A percentile compares a stretch with the other conserved stretches of the same genome.
These are phyloP conservation scores for Babesia ovis DNA, from an alignment of 169 alveolate genomes.

Conservation along the genomic window DNA sequence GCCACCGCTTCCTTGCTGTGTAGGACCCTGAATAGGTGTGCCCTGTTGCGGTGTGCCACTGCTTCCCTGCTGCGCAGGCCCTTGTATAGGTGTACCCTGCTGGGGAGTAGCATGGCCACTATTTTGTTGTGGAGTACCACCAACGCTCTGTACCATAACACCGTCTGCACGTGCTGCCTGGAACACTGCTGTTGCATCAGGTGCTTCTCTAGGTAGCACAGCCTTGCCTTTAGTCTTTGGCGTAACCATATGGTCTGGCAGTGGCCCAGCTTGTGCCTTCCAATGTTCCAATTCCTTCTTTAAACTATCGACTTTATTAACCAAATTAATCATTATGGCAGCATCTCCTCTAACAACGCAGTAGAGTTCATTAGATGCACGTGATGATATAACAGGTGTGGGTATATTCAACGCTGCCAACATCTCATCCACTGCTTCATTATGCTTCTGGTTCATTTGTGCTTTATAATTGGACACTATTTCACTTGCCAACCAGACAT, in stretches of 20 bases:
- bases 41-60: background rate
- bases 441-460: slow-evolving; percentile 54
- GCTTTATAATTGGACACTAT: slow-evolving; percentile 48
- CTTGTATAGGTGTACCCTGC: slow-evolving; percentile 31
- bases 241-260: slow-evolving; percentile 19
- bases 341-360: slow-evolving; percentile 69
- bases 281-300: slow-evolving; percentile 64
- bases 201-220: background rate
- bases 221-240: slow-evolving; percentile 39
- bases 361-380: slow-evolving; percentile 66
- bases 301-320: slow-evolving; percentile 65
- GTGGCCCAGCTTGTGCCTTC: slow-evolving; percentile 37
- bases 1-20: too few species aligned
- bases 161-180: slow-evolving; percentile 33
- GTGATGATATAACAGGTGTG: slow-evolving; percentile 63
- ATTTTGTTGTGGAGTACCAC: background rate
- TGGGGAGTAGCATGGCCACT: too few species aligned
- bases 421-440: slow-evolving; percentile 69
- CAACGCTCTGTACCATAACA: background rate
- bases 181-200: slow-evolving; percentile 7
- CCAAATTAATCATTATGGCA: slow-evolving; percentile 64
- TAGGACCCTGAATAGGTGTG: too few species aligned
- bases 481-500: slow-evolving; percentile 67
- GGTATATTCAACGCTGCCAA: slow-evolving; percentile 57
- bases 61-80: background rate